Base-by-base conservation (phyloP, 306 rosid species). In the Citrullus mucosospermus region DNA sequence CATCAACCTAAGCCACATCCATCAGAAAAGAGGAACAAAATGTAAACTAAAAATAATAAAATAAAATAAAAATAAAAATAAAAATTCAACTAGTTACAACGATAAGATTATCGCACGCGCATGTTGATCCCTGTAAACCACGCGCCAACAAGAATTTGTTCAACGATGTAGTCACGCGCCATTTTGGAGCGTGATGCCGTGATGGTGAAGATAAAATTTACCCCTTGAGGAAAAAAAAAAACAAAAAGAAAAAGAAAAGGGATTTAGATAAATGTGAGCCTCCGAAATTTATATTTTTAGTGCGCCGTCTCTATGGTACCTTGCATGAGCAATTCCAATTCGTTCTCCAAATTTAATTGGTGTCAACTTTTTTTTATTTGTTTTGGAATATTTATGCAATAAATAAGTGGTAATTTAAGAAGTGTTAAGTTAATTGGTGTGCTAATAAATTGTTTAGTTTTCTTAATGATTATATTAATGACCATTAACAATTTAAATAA, bases 1-100 rank as follows among this genome's bases (percentile, higher is more conserved):
- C 79, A 60, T 77, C 56, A 51, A 30, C 83, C 82, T 76, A 32
- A 74, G 34, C 75, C 76, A 56, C 51, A 75, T 51, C 66, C 54
- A 38, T 4, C 28, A 18, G 78, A 70, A 75, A 54, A 44, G 54
- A 62, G 8, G 63, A 80, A 76, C n/a, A 63, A 10, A n/a, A 75
- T 75, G 39, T 72, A 36, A 60, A 73, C 22, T 48, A 16, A 36
- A 65, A 25, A 25, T 25, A 25, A 25, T 25, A 25, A 25, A 25
- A 25, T 25, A 25, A 25, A 65, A 34, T 25, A 17, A 46, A 46
- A 65, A 34, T 25, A 17, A 46, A 46, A 43, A 55, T 51, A 22
- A 48, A 44, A 68, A 50, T 25, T 72, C 22, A 72, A 48, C 59
- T 20, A 3, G n/a, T 69, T 69, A 44, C 39, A 44, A 16, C 20